phyloP scores from a whole-genome alignment of 306 rosid genomes.

The Sechiopsis laciniata region DNA sequence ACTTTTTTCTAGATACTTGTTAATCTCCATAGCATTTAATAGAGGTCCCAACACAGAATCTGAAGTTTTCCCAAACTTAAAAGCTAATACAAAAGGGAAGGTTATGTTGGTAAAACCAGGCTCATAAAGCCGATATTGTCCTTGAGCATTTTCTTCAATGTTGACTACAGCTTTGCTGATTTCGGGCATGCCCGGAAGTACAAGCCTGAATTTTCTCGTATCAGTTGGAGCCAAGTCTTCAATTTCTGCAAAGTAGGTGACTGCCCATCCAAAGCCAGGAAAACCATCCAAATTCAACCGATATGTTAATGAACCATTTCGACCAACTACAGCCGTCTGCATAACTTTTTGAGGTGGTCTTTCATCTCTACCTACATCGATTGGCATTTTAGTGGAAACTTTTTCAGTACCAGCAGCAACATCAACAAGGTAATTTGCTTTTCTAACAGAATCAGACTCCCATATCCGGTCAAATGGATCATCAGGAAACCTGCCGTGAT shows the following conservation, averaged over 20 bases:
- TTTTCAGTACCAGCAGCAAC: slow-evolving; percentile 79
- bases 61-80: slow-evolving; percentile 65
- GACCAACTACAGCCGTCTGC: slow-evolving; percentile 96
- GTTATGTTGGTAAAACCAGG: slow-evolving; percentile 74
- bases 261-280: slow-evolving; percentile 83
- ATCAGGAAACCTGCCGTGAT: slow-evolving; percentile 69
- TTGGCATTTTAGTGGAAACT: slow-evolving; percentile 60
- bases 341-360: slow-evolving; percentile 78
- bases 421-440: slow-evolving; percentile 91
- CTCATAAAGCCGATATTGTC: slow-evolving; percentile 80
- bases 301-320: slow-evolving; percentile 77
- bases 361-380: slow-evolving; percentile 55
- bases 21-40: slow-evolving; percentile 90
- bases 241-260: slow-evolving; percentile 85
- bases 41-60: slow-evolving; percentile 88
- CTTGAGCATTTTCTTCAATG: slow-evolving; percentile 88
- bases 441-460: slow-evolving; percentile 86
- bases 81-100: slow-evolving; percentile 73
- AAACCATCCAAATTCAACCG: slow-evolving; percentile 84
- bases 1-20: slow-evolving; percentile 64
- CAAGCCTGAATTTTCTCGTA: slow-evolving; percentile 83
- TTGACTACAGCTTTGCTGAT: slow-evolving; percentile 74
- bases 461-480: slow-evolving; percentile 95
- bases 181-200: slow-evolving; percentile 63
- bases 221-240: slow-evolving; percentile 62